Evolutionary conservation across 1,284 basidiomycete species (phyloP).

Genomic region (Leucoagaricus sp.): DNA sequence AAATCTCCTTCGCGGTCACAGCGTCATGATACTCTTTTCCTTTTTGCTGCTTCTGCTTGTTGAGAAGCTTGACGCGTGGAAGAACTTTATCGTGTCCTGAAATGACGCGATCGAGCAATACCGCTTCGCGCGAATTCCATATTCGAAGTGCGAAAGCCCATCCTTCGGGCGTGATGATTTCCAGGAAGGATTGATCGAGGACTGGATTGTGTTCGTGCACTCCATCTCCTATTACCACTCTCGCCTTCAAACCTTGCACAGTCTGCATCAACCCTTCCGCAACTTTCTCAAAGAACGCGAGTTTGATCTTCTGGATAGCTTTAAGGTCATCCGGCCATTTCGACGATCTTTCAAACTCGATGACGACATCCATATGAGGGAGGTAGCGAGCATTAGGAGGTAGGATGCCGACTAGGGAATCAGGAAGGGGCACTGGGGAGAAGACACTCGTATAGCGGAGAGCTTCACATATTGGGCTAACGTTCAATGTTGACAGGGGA

Average conservation of each 20-base stretch:
- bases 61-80: slow-evolving; percentile 36
- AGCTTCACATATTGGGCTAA: slow-evolving; percentile 73
- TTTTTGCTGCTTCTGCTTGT: slow-evolving; percentile 42
- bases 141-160: slow-evolving; percentile 88
- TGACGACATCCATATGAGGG: slow-evolving; percentile 69
- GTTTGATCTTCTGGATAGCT: slow-evolving; percentile 94
- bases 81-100: slow-evolving; percentile 38
- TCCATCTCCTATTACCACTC: slow-evolving; percentile 59
- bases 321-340: slow-evolving; percentile 95
- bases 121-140: slow-evolving; percentile 86
- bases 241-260: slow-evolving; percentile 53
- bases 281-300: slow-evolving; percentile 87
- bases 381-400: slow-evolving; percentile 65
- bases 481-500: slow-evolving; percentile 79
- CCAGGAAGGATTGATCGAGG: slow-evolving; percentile 73
- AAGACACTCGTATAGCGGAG: slow-evolving; percentile 88
- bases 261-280: slow-evolving; percentile 62
- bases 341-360: slow-evolving; percentile 91
- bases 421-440: slow-evolving; percentile 54
- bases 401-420: slow-evolving; percentile 44
- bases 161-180: slow-evolving; percentile 80
- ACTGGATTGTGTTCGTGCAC: slow-evolving; percentile 49
- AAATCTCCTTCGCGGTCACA: slow-evolving; percentile 63
- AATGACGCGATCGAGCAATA: slow-evolving; percentile 75
- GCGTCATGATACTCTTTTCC: slow-evolving; percentile 57